A percentile compares a stretch with the other conserved stretches of the same genome.
phyloP scores from a whole-genome alignment of 2,329 filamentous ascomycete genomes.

The Aspergillus sergii region DNA sequence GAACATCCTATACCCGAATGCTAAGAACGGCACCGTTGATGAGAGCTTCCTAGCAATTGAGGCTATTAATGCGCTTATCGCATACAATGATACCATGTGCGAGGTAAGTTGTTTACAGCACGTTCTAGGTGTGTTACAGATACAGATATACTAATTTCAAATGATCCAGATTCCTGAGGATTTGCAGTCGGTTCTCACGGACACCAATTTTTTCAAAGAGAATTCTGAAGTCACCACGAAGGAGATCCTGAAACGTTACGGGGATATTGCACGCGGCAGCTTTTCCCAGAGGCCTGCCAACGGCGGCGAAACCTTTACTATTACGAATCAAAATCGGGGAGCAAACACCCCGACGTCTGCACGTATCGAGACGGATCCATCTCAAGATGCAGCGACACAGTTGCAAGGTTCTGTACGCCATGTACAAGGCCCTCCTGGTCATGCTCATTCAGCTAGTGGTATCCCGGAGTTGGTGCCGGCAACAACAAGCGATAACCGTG shows the following conservation, averaged over 20 bases:
- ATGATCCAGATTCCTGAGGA: slow-evolving; percentile 81
- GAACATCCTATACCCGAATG: slow-evolving; percentile 80
- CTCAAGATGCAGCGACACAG: slow-evolving; percentile 70
- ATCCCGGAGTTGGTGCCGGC: slow-evolving; percentile 31
- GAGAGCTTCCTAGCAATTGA: slow-evolving; percentile 94
- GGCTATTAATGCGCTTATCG: slow-evolving; percentile 87
- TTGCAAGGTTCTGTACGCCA: slow-evolving; percentile 83
- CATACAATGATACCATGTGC: slow-evolving; percentile 94
- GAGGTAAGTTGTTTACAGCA: slow-evolving; percentile 65
- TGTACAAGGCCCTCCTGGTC: slow-evolving; percentile 54
- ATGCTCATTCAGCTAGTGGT: slow-evolving; percentile 33
- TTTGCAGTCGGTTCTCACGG: slow-evolving; percentile 80
- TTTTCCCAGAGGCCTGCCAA: slow-evolving; percentile 57
- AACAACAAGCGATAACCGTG: slow-evolving; percentile 32
- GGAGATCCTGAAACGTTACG: slow-evolving; percentile 92
- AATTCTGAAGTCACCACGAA: slow-evolving; percentile 91
- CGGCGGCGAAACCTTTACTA: slow-evolving; percentile 57
- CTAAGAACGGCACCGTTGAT: slow-evolving; percentile 71
- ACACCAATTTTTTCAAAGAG: slow-evolving; percentile 78
- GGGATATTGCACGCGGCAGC: slow-evolving; percentile 72
- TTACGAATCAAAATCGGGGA: slow-evolving; percentile 43
- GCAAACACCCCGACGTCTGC: slow-evolving; percentile 55
- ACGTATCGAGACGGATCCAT: slow-evolving; percentile 82
- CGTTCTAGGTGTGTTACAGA: not conserved
- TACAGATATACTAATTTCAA: slow-evolving; percentile 1